These are phyloP conservation scores for Lasiosphaeriaceae sp. DNA, from an alignment of 495 filamentous ascomycete species.

Conservation along the genomic window DNA sequence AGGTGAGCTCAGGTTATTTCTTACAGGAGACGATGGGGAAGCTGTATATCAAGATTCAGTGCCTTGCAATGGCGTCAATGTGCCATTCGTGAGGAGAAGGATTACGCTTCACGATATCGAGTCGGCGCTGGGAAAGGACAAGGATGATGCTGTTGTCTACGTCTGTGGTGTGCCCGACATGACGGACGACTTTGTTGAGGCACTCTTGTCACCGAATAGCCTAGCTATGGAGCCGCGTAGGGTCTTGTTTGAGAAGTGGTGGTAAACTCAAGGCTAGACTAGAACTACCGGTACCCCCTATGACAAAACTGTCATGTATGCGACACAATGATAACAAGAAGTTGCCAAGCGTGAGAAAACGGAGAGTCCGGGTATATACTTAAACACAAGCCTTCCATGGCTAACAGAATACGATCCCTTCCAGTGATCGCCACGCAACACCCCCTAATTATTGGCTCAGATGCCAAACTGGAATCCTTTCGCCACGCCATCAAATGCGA, in stretches of 20 bases:
- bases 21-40: conserved; percentile 21
- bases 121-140: conserved; percentile 43
- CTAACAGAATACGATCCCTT: too few relatives aligned
- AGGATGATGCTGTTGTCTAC: conserved; percentile 59
- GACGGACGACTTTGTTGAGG: conserved; percentile 74
- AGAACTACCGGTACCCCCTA: too few relatives aligned
- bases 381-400: too few relatives aligned
- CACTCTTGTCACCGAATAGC: conserved; percentile 37
- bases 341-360: too few relatives aligned
- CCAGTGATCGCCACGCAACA: too few relatives aligned
- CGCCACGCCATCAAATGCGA: too few relatives aligned
- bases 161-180: conserved; percentile 75
- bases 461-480: too few relatives aligned
- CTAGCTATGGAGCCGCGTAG: conserved; percentile 52
- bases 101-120: conserved; percentile 50
- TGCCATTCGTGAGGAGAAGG: conserved; percentile 43
- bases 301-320: too few relatives aligned
- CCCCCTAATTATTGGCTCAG: too few relatives aligned
- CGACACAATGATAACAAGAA: too few relatives aligned
- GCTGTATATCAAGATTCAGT: conserved; percentile 14
- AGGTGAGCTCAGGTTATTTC: conserved; percentile 32
- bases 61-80: conserved; percentile 13
- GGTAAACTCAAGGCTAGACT: conserved; percentile 43
- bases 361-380: too few relatives aligned
- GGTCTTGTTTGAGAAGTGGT: conserved; percentile 86